These are phyloP conservation scores for Boeremia exigua DNA, from an alignment of 2,329 filamentous ascomycete genomes.

Conservation along the genomic window DNA sequence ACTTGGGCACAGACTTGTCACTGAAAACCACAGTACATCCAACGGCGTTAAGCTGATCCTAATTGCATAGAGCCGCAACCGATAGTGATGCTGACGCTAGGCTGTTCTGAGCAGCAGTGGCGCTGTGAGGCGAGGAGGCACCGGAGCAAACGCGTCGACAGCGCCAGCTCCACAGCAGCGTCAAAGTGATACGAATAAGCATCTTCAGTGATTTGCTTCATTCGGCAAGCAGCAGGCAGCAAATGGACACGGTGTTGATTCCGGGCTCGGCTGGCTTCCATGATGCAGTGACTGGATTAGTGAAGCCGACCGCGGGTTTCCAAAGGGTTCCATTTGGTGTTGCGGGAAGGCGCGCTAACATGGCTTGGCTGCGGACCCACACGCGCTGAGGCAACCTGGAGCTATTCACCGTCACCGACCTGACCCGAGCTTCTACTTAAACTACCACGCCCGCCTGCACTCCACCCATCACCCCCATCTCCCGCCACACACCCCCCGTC, in stretches of 20 bases:
- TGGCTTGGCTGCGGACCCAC: slow-evolving; percentile 22
- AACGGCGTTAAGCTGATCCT: neutral
- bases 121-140: slow-evolving; percentile 33
- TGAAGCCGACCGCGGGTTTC: slow-evolving; percentile 28
- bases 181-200: slow-evolving; percentile 17
- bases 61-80: slow-evolving; percentile 7
- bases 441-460: slow-evolving; percentile 37
- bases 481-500: slow-evolving; percentile 30
- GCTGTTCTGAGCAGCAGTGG: slow-evolving; percentile 19
- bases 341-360: slow-evolving; percentile 29
- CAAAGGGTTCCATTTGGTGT: slow-evolving; percentile 38
- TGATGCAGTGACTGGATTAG: slow-evolving; percentile 16
- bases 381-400: slow-evolving; percentile 30
- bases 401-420: slow-evolving; percentile 40
- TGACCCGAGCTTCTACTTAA: slow-evolving; percentile 43
- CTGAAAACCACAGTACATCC: neutral
- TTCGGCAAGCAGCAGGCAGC: neutral
- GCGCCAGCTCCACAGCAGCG: slow-evolving; percentile 22
- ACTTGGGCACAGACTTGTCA: neutral
- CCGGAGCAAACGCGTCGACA: slow-evolving; percentile 30
- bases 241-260: slow-evolving; percentile 30
- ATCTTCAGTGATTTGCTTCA: slow-evolving; percentile 3
- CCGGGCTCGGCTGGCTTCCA: slow-evolving; percentile 15
- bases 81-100: slow-evolving; percentile 13
- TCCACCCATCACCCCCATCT: slow-evolving; percentile 36